phyloP scores from a whole-genome alignment of 805 yeast species.

The Candida anglica region DNA sequence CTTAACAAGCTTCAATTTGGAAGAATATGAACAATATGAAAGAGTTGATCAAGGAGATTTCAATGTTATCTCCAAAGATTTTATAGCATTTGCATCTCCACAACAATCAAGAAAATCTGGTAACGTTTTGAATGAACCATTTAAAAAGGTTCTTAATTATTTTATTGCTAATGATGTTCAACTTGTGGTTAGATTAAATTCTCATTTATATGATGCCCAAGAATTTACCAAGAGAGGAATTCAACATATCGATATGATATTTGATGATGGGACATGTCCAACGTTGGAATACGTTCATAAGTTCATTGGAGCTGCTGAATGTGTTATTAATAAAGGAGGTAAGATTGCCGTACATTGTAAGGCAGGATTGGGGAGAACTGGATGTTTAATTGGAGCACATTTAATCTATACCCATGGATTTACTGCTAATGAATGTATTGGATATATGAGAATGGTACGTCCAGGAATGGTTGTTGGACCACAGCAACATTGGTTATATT shows the following conservation, averaged over 20 bases:
- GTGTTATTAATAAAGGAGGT: constrained; percentile 79
- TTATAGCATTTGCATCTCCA: constrained; percentile 97
- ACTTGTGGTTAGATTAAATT: constrained; percentile 86
- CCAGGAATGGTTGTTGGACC: constrained; percentile 99
- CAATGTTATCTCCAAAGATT: constrained; percentile 86
- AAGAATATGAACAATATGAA: constrained; percentile 92
- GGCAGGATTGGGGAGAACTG: constrained; percentile 97
- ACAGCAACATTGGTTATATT: constrained; percentile 97
- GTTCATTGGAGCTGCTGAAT: constrained; percentile 93
- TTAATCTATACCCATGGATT: constrained; percentile 94
- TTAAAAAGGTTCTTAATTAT: constrained; percentile 74
- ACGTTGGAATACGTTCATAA: constrained; percentile 88
- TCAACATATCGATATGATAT: constrained; percentile 90
- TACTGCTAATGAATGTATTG: constrained; percentile 95
- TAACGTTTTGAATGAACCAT: constrained; percentile 63
- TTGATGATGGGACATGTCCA: constrained; percentile 98
- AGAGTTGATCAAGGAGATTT: constrained; percentile 97
- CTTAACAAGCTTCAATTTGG: constrained; percentile 79
- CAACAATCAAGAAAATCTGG: constrained; percentile 46
- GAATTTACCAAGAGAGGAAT: constrained; percentile 83
- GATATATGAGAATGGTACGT: constrained; percentile 90
- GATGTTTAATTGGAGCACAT: constrained; percentile 96
- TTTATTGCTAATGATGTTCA: constrained; percentile 73
- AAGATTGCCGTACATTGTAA: constrained; percentile 98
- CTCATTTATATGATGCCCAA: constrained; percentile 80